These are phyloP conservation scores for Solanum rostratum DNA, from an alignment of 257 asterid genomes.

Conservation along the genomic window DNA sequence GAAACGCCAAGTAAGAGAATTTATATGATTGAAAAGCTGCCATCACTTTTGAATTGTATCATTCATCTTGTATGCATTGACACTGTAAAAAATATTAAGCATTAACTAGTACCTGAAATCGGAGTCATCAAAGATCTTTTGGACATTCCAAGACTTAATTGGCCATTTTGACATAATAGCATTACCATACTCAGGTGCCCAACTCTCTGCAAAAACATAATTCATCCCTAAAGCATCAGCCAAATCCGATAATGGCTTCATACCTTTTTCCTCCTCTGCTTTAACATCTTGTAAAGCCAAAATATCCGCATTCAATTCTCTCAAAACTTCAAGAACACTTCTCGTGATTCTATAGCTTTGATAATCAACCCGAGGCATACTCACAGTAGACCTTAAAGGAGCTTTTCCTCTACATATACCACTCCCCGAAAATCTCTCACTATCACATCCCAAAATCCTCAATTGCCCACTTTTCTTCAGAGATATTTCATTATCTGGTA, in stretches of 20 bases:
- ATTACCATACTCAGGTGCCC: constrained; percentile 98
- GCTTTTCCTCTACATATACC: constrained; percentile 39
- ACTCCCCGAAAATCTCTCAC: background rate
- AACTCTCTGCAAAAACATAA: constrained; percentile 90
- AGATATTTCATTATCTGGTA: constrained; percentile 92
- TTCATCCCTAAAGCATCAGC: constrained; percentile 86
- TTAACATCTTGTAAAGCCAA: constrained; percentile 88
- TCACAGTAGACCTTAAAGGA: constrained; percentile 27
- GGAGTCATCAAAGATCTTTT: constrained; percentile 62
- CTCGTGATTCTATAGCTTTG: constrained; percentile 15
- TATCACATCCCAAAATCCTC: constrained; percentile 17
- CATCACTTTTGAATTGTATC: background rate
- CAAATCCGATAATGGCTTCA: constrained; percentile 85
- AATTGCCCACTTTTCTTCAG: constrained; percentile 47
- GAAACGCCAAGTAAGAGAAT: too few species aligned
- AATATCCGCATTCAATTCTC: constrained; percentile 74
- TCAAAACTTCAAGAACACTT: constrained; percentile 55
- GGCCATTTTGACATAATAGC: constrained; percentile 90
- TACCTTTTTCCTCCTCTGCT: constrained; percentile 86
- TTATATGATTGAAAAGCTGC: background rate
- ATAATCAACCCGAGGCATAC: constrained; percentile 11
- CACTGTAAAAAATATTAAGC: background rate
- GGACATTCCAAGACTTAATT: constrained; percentile 74
- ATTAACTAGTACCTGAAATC: constrained; percentile 61
- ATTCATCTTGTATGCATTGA: background rate